Base-by-base conservation (phyloP, 306 rosid species). In the Cucurbita moschata region DNA sequence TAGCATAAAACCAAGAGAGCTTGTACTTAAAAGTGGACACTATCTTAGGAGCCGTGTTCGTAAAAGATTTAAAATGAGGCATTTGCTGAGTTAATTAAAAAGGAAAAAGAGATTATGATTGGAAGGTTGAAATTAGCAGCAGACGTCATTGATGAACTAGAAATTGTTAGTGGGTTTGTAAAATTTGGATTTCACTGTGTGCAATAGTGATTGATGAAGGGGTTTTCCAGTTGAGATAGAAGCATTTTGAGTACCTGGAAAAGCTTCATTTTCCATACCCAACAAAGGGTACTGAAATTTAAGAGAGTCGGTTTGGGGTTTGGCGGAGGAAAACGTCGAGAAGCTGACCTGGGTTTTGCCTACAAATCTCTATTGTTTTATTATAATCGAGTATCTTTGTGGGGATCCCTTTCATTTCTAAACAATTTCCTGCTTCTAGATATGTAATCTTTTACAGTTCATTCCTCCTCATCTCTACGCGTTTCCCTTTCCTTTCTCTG, bases 401-500 rank as follows among this genome's bases (percentile, higher is more conserved):
- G 42, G 73, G 73, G n/a, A 12, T 44, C 56, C 23, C 39, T 47
- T 46, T 11, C 8, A 46, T 44, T 67, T 67, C 40, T 21, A 6
- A 21, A 67, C 13, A 47, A 69, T 83, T 78, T 59, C 61, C 4
- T 10, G 79, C 83, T 86, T 79, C 71, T 85, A 79, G 74, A 87
- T 83, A 83, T 82, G 80, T 15, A 79, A 81, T 75, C 86, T 80
- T 81, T 87, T 84, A 87, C 92, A 86, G 96, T 88, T 90, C 92
- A 92, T 89, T 66, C 78, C 78, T 83, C n/a, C 79, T 88, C 98
- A 84, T 85, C 82, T 78, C 82, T 61, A 84, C 96, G 91, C 91
- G 91, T 92, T 92, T 77, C 72, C 78, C 66, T 85, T 58, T 82
- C 66, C 69, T 51, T 75, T 18, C n/a, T 46, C 53, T 43, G 79